Evolutionary conservation across 1,139 yeast genomes (phyloP).

Genomic region (Meyerozyma elateridarum): DNA sequence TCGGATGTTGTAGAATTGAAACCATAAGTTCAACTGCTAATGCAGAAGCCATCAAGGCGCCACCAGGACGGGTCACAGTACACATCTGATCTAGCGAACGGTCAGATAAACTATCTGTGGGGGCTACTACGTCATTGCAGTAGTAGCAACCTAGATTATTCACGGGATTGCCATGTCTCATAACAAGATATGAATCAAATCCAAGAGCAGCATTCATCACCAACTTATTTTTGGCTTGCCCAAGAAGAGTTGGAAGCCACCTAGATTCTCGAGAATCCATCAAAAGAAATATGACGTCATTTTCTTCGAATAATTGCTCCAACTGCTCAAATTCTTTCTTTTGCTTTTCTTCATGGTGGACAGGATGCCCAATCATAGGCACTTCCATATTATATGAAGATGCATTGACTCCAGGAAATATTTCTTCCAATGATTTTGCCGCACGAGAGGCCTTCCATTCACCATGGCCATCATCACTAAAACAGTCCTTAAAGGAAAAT

Average conservation of each 20-base stretch:
- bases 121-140: slow-evolving; percentile 95
- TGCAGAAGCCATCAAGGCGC: slow-evolving; percentile 82
- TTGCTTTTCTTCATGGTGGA: slow-evolving; percentile 42
- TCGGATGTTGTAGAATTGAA: slow-evolving; percentile 66
- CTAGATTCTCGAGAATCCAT: slow-evolving; percentile 95
- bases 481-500: slow-evolving; percentile 71
- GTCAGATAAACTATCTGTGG: slow-evolving; percentile 77
- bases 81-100: slow-evolving; percentile 96
- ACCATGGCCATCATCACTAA: slow-evolving; percentile 55
- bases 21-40: slow-evolving; percentile 81
- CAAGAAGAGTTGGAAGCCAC: slow-evolving; percentile 90
- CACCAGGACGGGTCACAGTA: slow-evolving; percentile 96
- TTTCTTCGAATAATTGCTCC: slow-evolving; percentile 49
- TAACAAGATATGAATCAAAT: slow-evolving; percentile 85
- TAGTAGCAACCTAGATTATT: slow-evolving; percentile 77
- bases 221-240: slow-evolving; percentile 58
- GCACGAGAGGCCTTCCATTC: slow-evolving; percentile 71
- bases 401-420: slow-evolving; percentile 74
- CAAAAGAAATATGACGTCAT: slow-evolving; percentile 73
- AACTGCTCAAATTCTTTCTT: slow-evolving; percentile 48
- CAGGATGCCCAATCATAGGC: slow-evolving; percentile 95
- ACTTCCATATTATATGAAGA: slow-evolving; percentile 64
- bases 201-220: slow-evolving; percentile 94
- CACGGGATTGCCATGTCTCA: slow-evolving; percentile 72
- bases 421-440: slow-evolving; percentile 61